Evolutionary conservation across 805 yeast genomes (phyloP), one percentile per base, ranked within the genome.

Genomic region (Yarrowia sp.): DNA sequence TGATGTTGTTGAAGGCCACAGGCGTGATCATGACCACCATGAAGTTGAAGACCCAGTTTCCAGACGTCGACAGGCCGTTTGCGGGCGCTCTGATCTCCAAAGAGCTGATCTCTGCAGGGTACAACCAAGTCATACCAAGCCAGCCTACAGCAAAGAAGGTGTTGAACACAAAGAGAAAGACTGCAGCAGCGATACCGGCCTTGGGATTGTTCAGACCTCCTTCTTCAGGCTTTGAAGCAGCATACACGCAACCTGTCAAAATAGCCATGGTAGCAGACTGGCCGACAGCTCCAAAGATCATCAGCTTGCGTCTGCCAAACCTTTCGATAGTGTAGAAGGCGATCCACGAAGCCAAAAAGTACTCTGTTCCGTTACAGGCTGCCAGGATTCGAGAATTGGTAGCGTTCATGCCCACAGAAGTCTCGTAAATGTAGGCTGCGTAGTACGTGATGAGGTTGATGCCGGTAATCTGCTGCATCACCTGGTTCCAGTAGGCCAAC

Each of bases 371-470:
- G 31, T 67, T 41, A 13, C 47, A 41, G 3, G 47, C 47, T 4
- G 49, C 49, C 21, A 67, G 60, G 29, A 67, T 65, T 24, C 65
- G 60, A 9, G 68, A 36, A 14, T 66, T 42, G 29, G 39, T 29
- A 1, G 39, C 36, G 14, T n/a, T 24, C 64, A 78, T 71, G 24
- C 97, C 96, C 18, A 66, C 39, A 0, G 90, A 80, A 63, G 76
- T 79, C 59, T 82, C 81, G 72, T 90, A 90, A 73, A 91, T 88
- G 66, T 85, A 81, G n/a, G 92, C 90, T 46, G 96, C 96, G 72
- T 86, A 92, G 76, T 91, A 92, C 71, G 91, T 89, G 63, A 90
- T 87, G 70, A 90, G 90, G 76, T 92, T 92, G 65, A 90, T 85
- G 62, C 97, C 97, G 6, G 96, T 84, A 69, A 89, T 84, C 75